Evolutionary conservation across 208 protist species (phyloP), one percentile per base, ranked within the genome.

Genomic region (Trypanosomatidae sp.): DNA sequence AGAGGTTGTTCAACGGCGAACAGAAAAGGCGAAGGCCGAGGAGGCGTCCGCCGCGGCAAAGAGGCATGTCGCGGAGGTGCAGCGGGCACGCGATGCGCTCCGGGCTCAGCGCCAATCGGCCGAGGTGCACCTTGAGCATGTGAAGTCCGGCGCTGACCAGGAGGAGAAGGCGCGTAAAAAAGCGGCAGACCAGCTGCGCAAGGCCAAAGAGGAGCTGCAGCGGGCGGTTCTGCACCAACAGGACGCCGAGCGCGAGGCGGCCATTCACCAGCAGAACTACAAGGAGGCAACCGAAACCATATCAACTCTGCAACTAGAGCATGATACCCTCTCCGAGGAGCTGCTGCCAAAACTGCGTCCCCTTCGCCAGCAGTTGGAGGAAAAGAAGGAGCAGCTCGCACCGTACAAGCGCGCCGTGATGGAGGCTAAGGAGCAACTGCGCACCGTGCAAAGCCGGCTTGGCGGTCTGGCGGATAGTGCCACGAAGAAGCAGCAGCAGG

Each of bases 321-420:
- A 97, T 66, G 86, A 94, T 9, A 71, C 77, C 19, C 86, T 95
- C 56, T 91, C 85, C 25, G 86, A 97, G 46, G 74, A 79, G 15
- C 86, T 99, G 46, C 87, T 97, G 39, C 85, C 80, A 13, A 80
- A 83, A 65, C 85, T 94, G 66, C 80, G 84, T 0, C 85, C 90
- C 2, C 83, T 99, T 22, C 95, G 98, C 43, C 81, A 91, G 58
- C 74, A 97, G 73, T 86, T 99, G 50, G 99, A 99, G 71, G 86
- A 85, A 53, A 95, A 95, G 77, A 96, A 97, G 74, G 82, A 94
- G 46, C 85, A 88, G 28, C 73, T 98, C 41, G 89, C 95, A 17
- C 98, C 97, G 25, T 98, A 85, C 66, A 93, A 95, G 65, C 86
- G 84, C 13, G 86, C 92, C 58, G 87, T 97, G 17, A 84, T 83